Base-by-base conservation (phyloP, 2,329 filamentous ascomycete genomes). In the Fusarium sp. region DNA sequence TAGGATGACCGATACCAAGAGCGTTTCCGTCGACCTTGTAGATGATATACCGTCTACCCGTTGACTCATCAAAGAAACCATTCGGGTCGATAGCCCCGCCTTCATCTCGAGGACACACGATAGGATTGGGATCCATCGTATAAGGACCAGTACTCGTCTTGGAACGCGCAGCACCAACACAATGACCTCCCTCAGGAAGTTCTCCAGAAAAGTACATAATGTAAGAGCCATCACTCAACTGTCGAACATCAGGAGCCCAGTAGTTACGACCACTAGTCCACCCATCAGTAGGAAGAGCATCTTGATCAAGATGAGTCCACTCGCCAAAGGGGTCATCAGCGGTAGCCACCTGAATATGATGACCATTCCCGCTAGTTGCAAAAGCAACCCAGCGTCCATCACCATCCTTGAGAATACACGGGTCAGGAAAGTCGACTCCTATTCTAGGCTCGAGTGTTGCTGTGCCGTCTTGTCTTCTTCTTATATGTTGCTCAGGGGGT, bases 11-110 rank as follows among this genome's bases (percentile, higher is more conserved):
- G 47, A 80, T 65, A 5, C 83, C 83, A 38, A 87, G 80, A 66
- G 84, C 84, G 80, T 92, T 93, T 40, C 91, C 91, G 79, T 93
- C 91, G 29, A 92, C 83, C 80, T 93, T 93, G 83, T 91, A 93
- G 11, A 89, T 82, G 6, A 93, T 84, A 77, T 91, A 93, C 7
- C 87, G 85, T 35, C 80, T 85, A 34, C 88, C 88, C 22, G 79
- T 82, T 50, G 87, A 85, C 13, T 79, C 78, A 76, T 93, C 91
- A 13, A 82, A 76, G 80, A 92, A 93, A 5, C 88, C 89, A 0
- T 88, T 84, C 0, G 91, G 83, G 76, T 93, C 91, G 75, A 93
- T 93, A 20, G 90, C 87, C 37, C 91, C 91, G 22, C 91, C 90
- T 62, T 84, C 77, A 6, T 83, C 82, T 1, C 86, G 76, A 1